A percentile compares a stretch with the other conserved stretches of the same genome.
These are phyloP conservation scores for Diutina mesorugosa DNA, from an alignment of 1,139 yeast genomes.

Conservation along the genomic window DNA sequence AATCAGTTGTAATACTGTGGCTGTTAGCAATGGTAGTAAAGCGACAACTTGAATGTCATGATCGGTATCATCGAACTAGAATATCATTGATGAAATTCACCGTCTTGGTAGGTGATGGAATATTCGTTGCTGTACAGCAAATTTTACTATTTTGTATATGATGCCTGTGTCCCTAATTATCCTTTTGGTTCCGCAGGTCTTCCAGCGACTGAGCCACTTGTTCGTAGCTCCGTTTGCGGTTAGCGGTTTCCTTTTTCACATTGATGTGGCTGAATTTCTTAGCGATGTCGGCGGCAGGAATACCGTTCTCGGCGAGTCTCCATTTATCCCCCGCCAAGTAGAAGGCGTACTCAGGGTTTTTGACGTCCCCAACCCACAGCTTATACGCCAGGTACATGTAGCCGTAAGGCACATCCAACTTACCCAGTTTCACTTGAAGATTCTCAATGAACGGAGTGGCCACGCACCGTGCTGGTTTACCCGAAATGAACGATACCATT, in stretches of 20 bases:
- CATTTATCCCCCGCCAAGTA: conserved; percentile 22
- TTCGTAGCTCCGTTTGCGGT: not conserved
- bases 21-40: too few species aligned
- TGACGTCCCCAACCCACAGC: conserved; percentile 7
- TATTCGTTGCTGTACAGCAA: too few species aligned
- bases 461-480: conserved; percentile 25
- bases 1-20: too few species aligned
- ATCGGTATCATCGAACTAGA: too few species aligned
- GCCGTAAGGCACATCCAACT: conserved; percentile 23
- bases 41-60: too few species aligned
- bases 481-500: conserved; percentile 24
- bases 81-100: too few species aligned
- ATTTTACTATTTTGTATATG: too few species aligned
- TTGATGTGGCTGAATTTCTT: not conserved
- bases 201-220: not conserved
- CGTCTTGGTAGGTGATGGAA: too few species aligned
- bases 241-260: not conserved
- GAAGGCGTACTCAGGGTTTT: conserved; percentile 13
- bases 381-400: conserved; percentile 22
- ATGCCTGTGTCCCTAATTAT: too few species aligned
- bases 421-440: conserved; percentile 3
- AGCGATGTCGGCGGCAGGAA: not conserved
- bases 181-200: too few species aligned
- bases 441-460: conserved; percentile 18
- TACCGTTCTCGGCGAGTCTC: not conserved